Evolutionary conservation across 129 eudicot genomes (phyloP).

Genomic region (Logfia minima): DNA sequence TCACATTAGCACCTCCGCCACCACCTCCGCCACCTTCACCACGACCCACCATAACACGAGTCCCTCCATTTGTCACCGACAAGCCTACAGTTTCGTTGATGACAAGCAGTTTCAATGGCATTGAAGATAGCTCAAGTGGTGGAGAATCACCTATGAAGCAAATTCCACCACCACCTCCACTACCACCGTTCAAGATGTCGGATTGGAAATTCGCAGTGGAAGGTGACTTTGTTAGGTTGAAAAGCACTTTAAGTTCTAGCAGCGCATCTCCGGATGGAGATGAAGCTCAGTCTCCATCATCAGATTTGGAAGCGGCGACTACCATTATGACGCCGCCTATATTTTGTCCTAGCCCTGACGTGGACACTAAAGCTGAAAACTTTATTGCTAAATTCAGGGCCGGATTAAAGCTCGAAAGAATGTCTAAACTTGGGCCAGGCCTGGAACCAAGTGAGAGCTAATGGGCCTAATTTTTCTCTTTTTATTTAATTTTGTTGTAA

Average conservation of each 20-base stretch:
- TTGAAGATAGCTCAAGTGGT: conserved; percentile 52
- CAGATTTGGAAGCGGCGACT: conserved; percentile 28
- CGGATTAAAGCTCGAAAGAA: conserved; percentile 67
- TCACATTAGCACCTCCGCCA: conserved; percentile 1
- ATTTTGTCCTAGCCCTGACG: conserved; percentile 72
- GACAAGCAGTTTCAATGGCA: conserved; percentile 33
- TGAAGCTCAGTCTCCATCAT: conserved; percentile 47
- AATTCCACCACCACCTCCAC: conserved; percentile 78
- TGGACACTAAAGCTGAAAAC: conserved; percentile 76
- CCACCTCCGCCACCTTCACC: conserved; percentile 33
- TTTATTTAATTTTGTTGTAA: not conserved
- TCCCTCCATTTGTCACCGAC: conserved; percentile 24
- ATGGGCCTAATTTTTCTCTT: not conserved
- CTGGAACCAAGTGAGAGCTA: conserved; percentile 22
- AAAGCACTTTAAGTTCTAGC: conserved; percentile 57
- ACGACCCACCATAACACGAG: conserved; percentile 28
- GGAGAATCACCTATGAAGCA: conserved; percentile 59
- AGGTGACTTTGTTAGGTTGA: conserved; percentile 76
- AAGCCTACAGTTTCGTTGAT: conserved; percentile 32
- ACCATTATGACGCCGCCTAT: conserved; percentile 31
- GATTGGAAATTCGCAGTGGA: conserved; percentile 68
- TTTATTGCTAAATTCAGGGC: conserved; percentile 76
- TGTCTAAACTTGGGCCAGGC: conserved; percentile 64
- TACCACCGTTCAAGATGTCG: conserved; percentile 67
- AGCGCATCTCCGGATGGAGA: conserved; percentile 60